phyloP scores from a whole-genome alignment of 805 yeast species.

The Teunomyces kruisii region DNA sequence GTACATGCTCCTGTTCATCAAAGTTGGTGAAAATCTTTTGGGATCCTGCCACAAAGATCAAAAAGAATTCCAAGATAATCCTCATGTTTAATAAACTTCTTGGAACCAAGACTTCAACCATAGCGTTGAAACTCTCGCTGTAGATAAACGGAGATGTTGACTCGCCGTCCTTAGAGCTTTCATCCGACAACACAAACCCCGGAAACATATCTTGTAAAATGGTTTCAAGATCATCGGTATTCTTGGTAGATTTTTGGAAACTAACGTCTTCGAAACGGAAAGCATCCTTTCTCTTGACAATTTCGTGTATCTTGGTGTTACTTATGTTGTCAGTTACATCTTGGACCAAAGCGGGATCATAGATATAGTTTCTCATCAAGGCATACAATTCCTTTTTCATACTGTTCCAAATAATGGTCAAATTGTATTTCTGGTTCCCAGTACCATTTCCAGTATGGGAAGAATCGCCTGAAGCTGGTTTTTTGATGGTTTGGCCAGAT shows the following conservation, averaged over 20 bases:
- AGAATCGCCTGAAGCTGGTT: conserved; percentile 8
- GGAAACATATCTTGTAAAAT: conserved; percentile 66
- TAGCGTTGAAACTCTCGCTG: conserved; percentile 53
- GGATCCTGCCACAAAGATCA: conserved; percentile 65
- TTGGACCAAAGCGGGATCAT: conserved; percentile 14
- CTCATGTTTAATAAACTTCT: conserved; percentile 80
- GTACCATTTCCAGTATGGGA: background rate
- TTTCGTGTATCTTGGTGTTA: conserved; percentile 19
- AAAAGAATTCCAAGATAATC: conserved; percentile 68
- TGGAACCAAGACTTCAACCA: conserved; percentile 64
- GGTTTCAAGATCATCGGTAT: conserved; percentile 31
- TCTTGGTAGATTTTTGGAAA: conserved; percentile 17
- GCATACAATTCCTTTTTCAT: conserved; percentile 33
- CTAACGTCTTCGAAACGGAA: conserved; percentile 35
- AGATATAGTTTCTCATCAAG: conserved; percentile 34
- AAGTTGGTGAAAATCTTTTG: conserved; percentile 26
- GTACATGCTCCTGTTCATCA: conserved; percentile 8
- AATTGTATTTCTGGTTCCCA: conserved; percentile 3
- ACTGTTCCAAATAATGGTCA: conserved; percentile 29
- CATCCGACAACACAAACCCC: conserved; percentile 47
- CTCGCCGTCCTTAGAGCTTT: conserved; percentile 10
- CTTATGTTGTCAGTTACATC: conserved; percentile 8
- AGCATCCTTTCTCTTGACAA: conserved; percentile 21
- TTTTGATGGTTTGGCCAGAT: conserved; percentile 14
- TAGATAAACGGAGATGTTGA: conserved; percentile 51